These are phyloP conservation scores for Candolleomyces efflorescens DNA, from an alignment of 768 basidiomycete genomes.

Conservation along the genomic window DNA sequence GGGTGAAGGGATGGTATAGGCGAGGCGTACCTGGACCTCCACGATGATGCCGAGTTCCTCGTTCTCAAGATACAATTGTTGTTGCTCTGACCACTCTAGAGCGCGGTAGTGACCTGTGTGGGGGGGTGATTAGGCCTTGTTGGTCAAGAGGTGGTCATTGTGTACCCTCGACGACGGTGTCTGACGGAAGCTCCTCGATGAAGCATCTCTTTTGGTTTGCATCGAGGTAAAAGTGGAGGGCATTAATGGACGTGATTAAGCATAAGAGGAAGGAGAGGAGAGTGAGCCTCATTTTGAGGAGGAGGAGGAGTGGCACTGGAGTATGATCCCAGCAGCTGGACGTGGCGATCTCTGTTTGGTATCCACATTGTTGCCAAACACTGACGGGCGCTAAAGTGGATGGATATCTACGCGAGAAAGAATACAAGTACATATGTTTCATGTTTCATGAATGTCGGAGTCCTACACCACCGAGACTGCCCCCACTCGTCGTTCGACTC, in stretches of 20 bases:
- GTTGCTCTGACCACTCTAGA: slow-evolving; percentile 81
- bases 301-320: background rate
- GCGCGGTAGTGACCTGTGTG: slow-evolving; percentile 84
- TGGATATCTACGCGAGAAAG: background rate
- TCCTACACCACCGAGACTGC: background rate
- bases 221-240: slow-evolving; percentile 96
- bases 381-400: background rate
- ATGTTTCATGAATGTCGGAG: background rate
- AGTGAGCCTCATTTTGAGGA: slow-evolving; percentile 22
- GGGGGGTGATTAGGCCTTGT: background rate
- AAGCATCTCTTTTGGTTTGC: slow-evolving; percentile 93
- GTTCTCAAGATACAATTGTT: slow-evolving; percentile 66
- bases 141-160: background rate
- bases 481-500: background rate
- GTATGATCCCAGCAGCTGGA: background rate
- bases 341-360: slow-evolving; percentile 21
- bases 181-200: slow-evolving; percentile 90
- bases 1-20: background rate
- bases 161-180: slow-evolving; percentile 93
- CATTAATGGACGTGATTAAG: slow-evolving; percentile 50
- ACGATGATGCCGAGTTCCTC: slow-evolving; percentile 84
- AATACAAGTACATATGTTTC: background rate
- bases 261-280: slow-evolving; percentile 23
- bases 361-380: slow-evolving; percentile 13
- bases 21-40: slow-evolving; percentile 67